phyloP scores from a whole-genome alignment of 2,329 filamentous ascomycete genomes.

The Paecilomyces sp. region DNA sequence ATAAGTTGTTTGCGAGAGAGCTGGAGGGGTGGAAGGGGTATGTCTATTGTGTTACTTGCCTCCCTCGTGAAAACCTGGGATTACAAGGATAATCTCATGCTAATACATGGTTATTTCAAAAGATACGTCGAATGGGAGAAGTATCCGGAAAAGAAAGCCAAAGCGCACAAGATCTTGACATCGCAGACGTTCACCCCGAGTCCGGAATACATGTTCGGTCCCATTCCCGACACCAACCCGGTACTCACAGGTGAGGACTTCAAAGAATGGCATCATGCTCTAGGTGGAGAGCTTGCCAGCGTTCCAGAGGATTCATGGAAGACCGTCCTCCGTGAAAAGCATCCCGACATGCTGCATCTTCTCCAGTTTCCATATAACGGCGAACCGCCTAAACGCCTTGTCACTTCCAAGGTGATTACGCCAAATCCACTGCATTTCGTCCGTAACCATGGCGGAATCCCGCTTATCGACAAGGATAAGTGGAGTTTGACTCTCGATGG shows the following conservation, averaged over 20 bases:
- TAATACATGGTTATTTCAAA: neutral
- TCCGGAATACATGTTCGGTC: conserved; percentile 51
- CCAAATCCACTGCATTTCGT: conserved; percentile 59
- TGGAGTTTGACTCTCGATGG: conserved; percentile 53
- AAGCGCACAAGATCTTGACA: conserved; percentile 50
- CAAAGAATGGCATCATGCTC: conserved; percentile 53
- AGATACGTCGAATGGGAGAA: conserved; percentile 64
- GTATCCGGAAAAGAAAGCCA: conserved; percentile 59
- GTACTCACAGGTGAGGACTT: conserved; percentile 50
- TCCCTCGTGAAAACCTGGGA: neutral
- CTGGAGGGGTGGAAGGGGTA: conserved; percentile 42
- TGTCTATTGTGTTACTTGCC: neutral
- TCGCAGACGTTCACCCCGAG: conserved; percentile 43
- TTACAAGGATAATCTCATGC: neutral
- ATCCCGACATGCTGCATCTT: conserved; percentile 54
- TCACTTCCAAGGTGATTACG: conserved; percentile 51
- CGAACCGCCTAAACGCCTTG: conserved; percentile 53
- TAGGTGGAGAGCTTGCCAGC: conserved; percentile 38
- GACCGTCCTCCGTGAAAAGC: conserved; percentile 51
- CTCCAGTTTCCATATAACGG: conserved; percentile 60
- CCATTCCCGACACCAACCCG: conserved; percentile 52
- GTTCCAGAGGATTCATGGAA: conserved; percentile 55
- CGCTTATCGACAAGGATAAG: conserved; percentile 52
- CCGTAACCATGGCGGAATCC: conserved; percentile 65
- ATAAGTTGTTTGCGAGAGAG: conserved; percentile 37